Percentiles rank a stretch among this genome's conserved stretches.
Evolutionary conservation across 768 basidiomycete species (phyloP).

Genomic region (Russula emetica): DNA sequence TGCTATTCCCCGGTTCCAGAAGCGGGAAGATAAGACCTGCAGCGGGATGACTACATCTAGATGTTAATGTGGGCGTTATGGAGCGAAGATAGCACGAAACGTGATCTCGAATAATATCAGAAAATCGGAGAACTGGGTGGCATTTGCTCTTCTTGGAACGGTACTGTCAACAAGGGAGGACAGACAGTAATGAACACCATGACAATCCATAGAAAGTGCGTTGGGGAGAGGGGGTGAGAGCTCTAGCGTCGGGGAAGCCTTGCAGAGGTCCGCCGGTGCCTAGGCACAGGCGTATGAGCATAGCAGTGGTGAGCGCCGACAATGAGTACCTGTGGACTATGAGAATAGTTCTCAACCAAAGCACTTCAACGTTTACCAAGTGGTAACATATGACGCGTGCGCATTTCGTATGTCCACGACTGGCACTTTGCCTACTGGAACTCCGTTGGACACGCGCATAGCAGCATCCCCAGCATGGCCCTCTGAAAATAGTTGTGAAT

Average conservation of each 20-base stretch:
- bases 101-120: background rate
- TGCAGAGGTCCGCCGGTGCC: slow-evolving; percentile 48
- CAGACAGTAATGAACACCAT: background rate
- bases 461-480: slow-evolving; percentile 77
- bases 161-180: background rate
- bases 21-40: background rate
- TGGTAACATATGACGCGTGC: slow-evolving; percentile 91
- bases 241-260: slow-evolving; percentile 51
- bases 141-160: no score
- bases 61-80: background rate
- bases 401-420: slow-evolving; percentile 88
- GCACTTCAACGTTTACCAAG: slow-evolving; percentile 57
- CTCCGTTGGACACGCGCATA: slow-evolving; percentile 56
- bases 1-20: background rate
- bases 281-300: slow-evolving; percentile 71
- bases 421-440: slow-evolving; percentile 80
- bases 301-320: slow-evolving; percentile 75
- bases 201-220: background rate
- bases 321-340: slow-evolving; percentile 70
- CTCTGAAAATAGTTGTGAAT: slow-evolving; percentile 46
- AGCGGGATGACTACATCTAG: background rate
- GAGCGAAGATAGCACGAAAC: background rate
- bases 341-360: no score
- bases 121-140: background rate
- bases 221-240: background rate